Conservation (phyloP, 2,329 filamentous ascomycete genomes). For the Fusarium torreyae region DNA sequence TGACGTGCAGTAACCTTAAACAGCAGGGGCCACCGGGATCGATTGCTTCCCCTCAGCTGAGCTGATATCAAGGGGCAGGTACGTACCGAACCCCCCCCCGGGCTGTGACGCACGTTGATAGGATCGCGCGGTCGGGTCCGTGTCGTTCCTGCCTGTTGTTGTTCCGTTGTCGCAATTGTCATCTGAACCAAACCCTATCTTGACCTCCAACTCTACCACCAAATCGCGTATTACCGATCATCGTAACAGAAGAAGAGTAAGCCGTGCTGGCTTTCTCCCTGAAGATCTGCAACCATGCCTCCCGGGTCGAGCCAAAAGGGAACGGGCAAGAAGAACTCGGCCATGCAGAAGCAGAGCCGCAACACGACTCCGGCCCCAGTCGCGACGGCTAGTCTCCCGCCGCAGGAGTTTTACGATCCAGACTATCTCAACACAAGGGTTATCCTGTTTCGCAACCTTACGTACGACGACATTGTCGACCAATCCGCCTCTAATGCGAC, state of each 20-base stretch:
- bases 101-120: conserved; percentile 39
- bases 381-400: conserved; percentile 66
- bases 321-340: conserved; percentile 75
- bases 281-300: conserved; percentile 63
- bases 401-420: conserved; percentile 70
- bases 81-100: conserved; percentile 26
- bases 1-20: too few species aligned
- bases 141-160: conserved; percentile 31
- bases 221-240: neutral
- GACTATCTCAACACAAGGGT: conserved; percentile 77
- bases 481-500: conserved; percentile 69
- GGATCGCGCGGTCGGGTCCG: conserved; percentile 36
- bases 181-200: conserved; percentile 19
- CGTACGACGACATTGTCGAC: conserved; percentile 80
- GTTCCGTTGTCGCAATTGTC: conserved; percentile 29
- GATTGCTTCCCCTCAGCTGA: conserved; percentile 3
- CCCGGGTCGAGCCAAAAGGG: conserved; percentile 72
- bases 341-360: conserved; percentile 78
- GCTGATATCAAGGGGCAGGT: conserved; percentile 30
- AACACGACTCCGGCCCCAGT: conserved; percentile 78
- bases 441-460: conserved; percentile 71
- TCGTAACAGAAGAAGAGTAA: neutral
- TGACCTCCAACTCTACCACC: conserved; percentile 21
- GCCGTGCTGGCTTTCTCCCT: conserved; percentile 1
- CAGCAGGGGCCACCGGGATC: too few species aligned